phyloP scores from a whole-genome alignment of 352 stramenopile species.

The Phytopythium sindhum region DNA sequence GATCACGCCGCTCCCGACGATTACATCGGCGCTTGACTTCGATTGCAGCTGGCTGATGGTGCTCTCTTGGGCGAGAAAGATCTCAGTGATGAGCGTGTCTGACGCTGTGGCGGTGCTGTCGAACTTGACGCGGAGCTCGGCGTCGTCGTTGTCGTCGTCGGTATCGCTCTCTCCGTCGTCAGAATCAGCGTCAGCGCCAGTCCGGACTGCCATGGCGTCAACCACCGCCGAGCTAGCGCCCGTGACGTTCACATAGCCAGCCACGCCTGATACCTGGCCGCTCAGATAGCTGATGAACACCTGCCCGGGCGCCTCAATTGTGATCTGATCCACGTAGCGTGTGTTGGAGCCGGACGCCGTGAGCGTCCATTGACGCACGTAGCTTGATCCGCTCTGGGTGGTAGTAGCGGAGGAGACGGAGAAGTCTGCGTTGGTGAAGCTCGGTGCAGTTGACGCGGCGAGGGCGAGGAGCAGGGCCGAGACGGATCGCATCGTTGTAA shows the following conservation, averaged over 20 bases:
- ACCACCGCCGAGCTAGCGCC: conserved; percentile 14
- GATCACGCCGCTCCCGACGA: conserved; percentile 27
- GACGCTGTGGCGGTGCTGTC: conserved; percentile 14
- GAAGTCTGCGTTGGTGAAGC: conserved; percentile 15
- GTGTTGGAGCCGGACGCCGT: conserved; percentile 9
- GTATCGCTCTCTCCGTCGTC: conserved; percentile 18
- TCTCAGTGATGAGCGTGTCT: conserved; percentile 25
- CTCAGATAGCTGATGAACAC: conserved; percentile 27
- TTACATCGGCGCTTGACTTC: conserved; percentile 19
- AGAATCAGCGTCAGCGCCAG: conserved; percentile 9
- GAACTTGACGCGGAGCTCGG: conserved; percentile 23
- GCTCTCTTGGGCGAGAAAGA: conserved; percentile 18
- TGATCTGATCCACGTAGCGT: conserved; percentile 21
- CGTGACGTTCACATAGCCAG: conserved; percentile 30
- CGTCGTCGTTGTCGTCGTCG: conserved; percentile 9
- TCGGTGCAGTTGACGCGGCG: neutral
- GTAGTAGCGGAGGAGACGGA: conserved; percentile 14
- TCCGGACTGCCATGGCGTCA: conserved; percentile 20
- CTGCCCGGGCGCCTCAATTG: conserved; percentile 18
- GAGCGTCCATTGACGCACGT: conserved; percentile 28
- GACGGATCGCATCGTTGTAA: neutral
- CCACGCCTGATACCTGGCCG: conserved; percentile 11
- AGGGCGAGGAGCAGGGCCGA: conserved; percentile 1
- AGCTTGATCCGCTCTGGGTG: conserved; percentile 17
- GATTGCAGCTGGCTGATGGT: conserved; percentile 27